phyloP scores from a whole-genome alignment of 345 rosid species.

The Aethionema arabicum region DNA sequence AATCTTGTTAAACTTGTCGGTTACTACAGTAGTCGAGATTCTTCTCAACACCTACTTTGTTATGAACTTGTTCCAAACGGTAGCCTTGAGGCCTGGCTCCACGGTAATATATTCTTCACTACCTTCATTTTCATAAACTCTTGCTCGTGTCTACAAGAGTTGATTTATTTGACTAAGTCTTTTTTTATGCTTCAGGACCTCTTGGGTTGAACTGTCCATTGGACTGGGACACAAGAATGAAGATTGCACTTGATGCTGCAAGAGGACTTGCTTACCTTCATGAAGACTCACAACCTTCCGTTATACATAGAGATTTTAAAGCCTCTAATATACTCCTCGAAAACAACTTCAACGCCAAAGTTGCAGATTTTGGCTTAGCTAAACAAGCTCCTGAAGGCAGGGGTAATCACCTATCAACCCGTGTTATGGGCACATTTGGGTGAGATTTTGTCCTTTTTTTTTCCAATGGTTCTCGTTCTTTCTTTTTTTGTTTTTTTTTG shows the following conservation, averaged over 20 bases:
- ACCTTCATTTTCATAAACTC: conserved; percentile 9
- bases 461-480: too few relatives aligned
- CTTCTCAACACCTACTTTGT: conserved; percentile 90
- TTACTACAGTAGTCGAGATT: conserved; percentile 82
- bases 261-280: conserved; percentile 97
- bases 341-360: conserved; percentile 92
- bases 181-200: conserved; percentile 64
- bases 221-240: conserved; percentile 98
- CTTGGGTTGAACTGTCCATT: conserved; percentile 87
- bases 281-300: conserved; percentile 98
- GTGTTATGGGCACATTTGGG: conserved; percentile 99
- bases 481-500: too few relatives aligned
- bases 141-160: conserved; percentile 10
- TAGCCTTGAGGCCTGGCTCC: conserved; percentile 97
- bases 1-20: conserved; percentile 98
- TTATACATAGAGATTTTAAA: conserved; percentile 97
- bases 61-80: conserved; percentile 99
- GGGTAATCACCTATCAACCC: conserved; percentile 88
- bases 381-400: conserved; percentile 99
- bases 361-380: conserved; percentile 98
- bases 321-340: conserved; percentile 97
- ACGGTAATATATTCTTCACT: conserved; percentile 52
- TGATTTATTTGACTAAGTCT: conserved; percentile 1
- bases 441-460: too few relatives aligned
- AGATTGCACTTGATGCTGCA: conserved; percentile 99